Conservation (phyloP, 768 basidiomycete genomes). For the Pholiota molesta region DNA sequence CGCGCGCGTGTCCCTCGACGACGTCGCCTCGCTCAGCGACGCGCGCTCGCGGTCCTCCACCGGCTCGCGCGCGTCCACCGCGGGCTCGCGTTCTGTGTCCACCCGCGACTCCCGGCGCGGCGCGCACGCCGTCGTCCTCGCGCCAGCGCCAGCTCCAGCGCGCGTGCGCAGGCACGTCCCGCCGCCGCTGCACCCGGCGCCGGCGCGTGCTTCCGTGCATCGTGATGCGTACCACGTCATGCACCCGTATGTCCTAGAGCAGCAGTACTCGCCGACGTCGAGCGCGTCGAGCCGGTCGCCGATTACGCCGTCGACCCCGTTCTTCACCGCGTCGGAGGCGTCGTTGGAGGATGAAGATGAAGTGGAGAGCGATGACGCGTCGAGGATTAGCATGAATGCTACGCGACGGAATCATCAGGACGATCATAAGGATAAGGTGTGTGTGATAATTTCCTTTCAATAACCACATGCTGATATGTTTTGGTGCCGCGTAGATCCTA, state of each 20-base stretch:
- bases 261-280: conserved; percentile 8
- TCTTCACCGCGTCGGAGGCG: conserved; percentile 16
- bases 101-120: too few species aligned
- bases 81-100: background rate
- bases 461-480: too few species aligned
- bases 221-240: too few species aligned
- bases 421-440: background rate
- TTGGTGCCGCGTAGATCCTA: background rate
- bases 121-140: background rate
- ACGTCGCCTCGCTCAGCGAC: conserved; percentile 4
- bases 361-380: conserved; percentile 3
- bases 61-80: background rate
- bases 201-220: background rate
- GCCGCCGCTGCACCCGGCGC: conserved; percentile 1
- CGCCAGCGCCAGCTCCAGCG: background rate
- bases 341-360: conserved; percentile 3
- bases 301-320: conserved; percentile 16
- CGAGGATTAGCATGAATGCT: background rate
- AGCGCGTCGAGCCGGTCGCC: conserved; percentile 14
- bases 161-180: conserved; percentile 4
- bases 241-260: conserved; percentile 1
- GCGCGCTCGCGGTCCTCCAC: background rate
- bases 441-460: background rate
- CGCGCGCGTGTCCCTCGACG: conserved; percentile 6
- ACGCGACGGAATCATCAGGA: background rate